phyloP scores from a whole-genome alignment of 1,139 yeast genomes.

The Saccharomyces hybrid region DNA sequence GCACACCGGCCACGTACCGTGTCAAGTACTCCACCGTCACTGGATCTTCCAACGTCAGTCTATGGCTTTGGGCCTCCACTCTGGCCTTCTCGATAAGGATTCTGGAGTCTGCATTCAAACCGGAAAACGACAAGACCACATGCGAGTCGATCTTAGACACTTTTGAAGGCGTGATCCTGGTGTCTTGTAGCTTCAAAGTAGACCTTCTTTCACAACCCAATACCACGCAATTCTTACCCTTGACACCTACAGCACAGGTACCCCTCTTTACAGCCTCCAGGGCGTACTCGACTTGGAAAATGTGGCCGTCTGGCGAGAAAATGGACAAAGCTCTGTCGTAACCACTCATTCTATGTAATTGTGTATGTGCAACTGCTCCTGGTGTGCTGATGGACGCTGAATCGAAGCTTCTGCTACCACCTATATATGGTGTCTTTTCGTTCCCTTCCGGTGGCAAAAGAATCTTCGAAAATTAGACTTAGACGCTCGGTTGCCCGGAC shows the following conservation, averaged over 20 bases:
- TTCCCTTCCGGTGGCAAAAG: neutral
- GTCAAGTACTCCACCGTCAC: conserved; percentile 89
- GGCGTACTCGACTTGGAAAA: conserved; percentile 97
- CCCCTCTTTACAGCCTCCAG: conserved; percentile 97
- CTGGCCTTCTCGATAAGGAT: conserved; percentile 91
- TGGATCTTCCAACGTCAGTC: conserved; percentile 87
- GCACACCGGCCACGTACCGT: conserved; percentile 91
- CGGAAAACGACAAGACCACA: conserved; percentile 90
- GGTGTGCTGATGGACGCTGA: neutral
- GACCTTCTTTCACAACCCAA: conserved; percentile 96
- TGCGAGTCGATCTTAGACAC: conserved; percentile 89
- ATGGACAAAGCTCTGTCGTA: conserved; percentile 98
- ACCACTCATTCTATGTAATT: conserved; percentile 63
- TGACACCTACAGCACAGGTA: conserved; percentile 95
- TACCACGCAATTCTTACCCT: conserved; percentile 82
- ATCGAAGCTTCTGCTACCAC: neutral
- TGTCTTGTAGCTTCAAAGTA: conserved; percentile 89
- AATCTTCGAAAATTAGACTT: neutral
- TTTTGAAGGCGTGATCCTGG: conserved; percentile 91
- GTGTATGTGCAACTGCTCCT: neutral
- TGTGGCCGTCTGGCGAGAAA: conserved; percentile 99
- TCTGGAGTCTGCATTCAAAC: conserved; percentile 95
- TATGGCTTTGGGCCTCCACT: conserved; percentile 95
- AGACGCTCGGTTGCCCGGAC: neutral
- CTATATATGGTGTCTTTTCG: neutral